Percentiles rank a stretch among this genome's conserved stretches.
Conservation (phyloP, 352 stramenopile species). For the Phytophthora pluvialis region DNA sequence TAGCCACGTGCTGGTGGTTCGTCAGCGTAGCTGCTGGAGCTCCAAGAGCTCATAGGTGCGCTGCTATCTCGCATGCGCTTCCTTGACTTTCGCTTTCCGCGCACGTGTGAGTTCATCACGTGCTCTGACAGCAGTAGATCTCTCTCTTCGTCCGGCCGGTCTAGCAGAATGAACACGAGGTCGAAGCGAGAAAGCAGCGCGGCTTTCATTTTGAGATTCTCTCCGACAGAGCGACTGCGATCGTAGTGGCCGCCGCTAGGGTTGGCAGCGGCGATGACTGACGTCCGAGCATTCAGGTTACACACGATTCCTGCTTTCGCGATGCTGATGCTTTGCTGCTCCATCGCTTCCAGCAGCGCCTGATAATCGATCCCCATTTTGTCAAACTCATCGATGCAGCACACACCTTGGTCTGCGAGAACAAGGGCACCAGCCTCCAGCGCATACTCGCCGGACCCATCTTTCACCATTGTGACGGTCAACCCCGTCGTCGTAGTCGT, state of each 20-base stretch:
- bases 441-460: constrained; percentile 91
- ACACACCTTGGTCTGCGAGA: constrained; percentile 95
- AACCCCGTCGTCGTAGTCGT: constrained; percentile 96
- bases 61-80: constrained; percentile 40
- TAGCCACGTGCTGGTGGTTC: constrained; percentile 21
- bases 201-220: constrained; percentile 97
- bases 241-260: constrained; percentile 97
- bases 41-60: constrained; percentile 25
- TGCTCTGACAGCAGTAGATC: constrained; percentile 95
- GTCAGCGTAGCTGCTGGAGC: constrained; percentile 27
- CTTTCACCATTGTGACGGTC: constrained; percentile 96
- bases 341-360: constrained; percentile 97
- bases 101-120: constrained; percentile 93
- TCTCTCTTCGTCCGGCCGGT: constrained; percentile 92
- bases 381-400: constrained; percentile 99
- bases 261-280: constrained; percentile 97
- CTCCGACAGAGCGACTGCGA: constrained; percentile 92
- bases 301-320: constrained; percentile 93
- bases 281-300: constrained; percentile 94
- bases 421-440: constrained; percentile 94
- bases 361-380: constrained; percentile 95
- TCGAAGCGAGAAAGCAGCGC: constrained; percentile 97
- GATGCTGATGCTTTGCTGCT: constrained; percentile 98
- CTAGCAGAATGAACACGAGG: constrained; percentile 97
- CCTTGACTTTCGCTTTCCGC: constrained; percentile 37